Percentiles rank a stretch among this genome's conserved stretches.
phyloP scores from a whole-genome alignment of 2,329 filamentous ascomycete genomes.

The Clonostachys solani region DNA sequence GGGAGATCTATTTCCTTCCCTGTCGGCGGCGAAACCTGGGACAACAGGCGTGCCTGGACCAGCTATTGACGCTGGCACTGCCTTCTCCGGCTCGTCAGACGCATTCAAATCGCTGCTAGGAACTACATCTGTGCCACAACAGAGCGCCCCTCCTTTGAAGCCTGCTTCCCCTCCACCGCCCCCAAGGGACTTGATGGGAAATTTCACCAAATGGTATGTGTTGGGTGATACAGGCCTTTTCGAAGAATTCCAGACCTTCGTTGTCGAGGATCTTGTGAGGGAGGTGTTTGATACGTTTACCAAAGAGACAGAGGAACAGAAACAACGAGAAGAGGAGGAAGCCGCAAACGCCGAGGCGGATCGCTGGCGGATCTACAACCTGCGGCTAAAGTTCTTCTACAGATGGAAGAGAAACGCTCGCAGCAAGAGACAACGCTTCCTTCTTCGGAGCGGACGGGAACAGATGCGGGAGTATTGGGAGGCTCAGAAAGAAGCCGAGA shows the following conservation, averaged over 20 bases:
- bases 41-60: no score
- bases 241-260: constrained; percentile 41
- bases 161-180: constrained; percentile 1
- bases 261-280: constrained; percentile 38
- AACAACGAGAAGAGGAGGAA: constrained; percentile 42
- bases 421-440: constrained; percentile 39
- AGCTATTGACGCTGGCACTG: no score
- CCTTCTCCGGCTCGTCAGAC: no score
- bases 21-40: no score
- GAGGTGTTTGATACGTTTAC: constrained; percentile 34
- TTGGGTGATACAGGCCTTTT: constrained; percentile 48
- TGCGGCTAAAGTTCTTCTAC: constrained; percentile 52
- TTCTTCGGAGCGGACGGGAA: constrained; percentile 47
- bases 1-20: no score
- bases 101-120: no score
- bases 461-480: constrained; percentile 41
- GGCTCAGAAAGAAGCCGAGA: constrained; percentile 26
- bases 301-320: constrained; percentile 32
- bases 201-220: constrained; percentile 51
- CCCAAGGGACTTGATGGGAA: constrained; percentile 35
- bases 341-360: constrained; percentile 38
- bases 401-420: constrained; percentile 47
- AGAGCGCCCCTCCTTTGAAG: no score
- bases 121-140: no score
- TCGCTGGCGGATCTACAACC: constrained; percentile 41